These are phyloP conservation scores for Tetracladium marchalianum DNA, from an alignment of 495 filamentous ascomycete genomes.

Conservation along the genomic window DNA sequence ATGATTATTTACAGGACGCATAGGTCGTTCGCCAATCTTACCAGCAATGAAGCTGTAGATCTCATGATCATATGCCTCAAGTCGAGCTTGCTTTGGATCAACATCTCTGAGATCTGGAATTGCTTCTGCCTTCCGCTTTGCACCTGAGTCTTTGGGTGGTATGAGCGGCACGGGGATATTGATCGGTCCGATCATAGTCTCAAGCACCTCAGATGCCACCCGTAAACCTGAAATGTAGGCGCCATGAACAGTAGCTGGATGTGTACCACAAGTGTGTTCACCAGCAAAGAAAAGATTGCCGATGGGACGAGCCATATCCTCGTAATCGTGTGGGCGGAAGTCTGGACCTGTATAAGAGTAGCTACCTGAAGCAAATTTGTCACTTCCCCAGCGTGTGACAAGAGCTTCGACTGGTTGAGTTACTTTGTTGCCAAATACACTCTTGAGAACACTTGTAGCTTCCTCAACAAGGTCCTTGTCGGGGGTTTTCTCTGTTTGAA, in stretches of 20 bases:
- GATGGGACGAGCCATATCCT: conserved; percentile 75
- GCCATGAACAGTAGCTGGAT: conserved; percentile 94
- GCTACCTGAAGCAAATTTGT: conserved; percentile 79
- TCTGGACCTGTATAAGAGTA: conserved; percentile 86
- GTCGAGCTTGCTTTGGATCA: conserved; percentile 41
- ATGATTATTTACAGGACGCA: conserved; percentile 56
- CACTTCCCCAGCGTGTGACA: conserved; percentile 86
- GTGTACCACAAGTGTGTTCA: conserved; percentile 89
- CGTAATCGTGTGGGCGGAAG: conserved; percentile 80
- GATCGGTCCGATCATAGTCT: conserved; percentile 72
- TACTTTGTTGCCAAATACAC: conserved; percentile 43
- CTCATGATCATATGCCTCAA: conserved; percentile 63
- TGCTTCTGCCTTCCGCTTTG: conserved; percentile 42
- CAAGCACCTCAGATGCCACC: conserved; percentile 76
- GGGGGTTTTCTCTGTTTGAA: conserved; percentile 65
- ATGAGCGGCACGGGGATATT: conserved; percentile 65
- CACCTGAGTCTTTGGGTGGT: conserved; percentile 43
- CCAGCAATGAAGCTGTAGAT: conserved; percentile 57
- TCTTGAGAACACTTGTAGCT: conserved; percentile 62
- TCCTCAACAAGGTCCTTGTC: conserved; percentile 69
- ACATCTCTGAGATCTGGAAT: conserved; percentile 19
- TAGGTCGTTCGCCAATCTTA: conserved; percentile 63
- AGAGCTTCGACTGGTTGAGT: conserved; percentile 78
- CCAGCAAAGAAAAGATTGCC: conserved; percentile 94
- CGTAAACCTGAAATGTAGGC: conserved; percentile 90